These are phyloP conservation scores for Torulaspora quercuum DNA, from an alignment of 805 yeast species.

Conservation along the genomic window DNA sequence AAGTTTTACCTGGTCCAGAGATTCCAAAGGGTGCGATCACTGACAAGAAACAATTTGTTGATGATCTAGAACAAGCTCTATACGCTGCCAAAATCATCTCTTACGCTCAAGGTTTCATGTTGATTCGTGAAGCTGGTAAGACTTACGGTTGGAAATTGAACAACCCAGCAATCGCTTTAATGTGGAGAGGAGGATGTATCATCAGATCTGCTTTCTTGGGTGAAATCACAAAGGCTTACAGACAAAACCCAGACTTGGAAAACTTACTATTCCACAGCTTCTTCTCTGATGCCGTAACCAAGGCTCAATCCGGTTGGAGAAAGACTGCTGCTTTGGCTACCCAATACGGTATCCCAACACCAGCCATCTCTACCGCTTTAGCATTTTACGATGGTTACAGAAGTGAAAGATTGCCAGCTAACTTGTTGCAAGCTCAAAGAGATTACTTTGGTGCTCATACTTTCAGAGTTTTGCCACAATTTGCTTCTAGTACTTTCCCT, in stretches of 20 bases:
- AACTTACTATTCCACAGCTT: constrained; percentile 93
- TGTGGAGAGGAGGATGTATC: constrained; percentile 99
- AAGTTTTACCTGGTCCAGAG: constrained; percentile 73
- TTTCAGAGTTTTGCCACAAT: constrained; percentile 89
- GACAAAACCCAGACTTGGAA: constrained; percentile 88
- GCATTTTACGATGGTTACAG: constrained; percentile 99
- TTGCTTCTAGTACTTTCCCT: constrained; percentile 72
- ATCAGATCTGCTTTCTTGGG: constrained; percentile 97
- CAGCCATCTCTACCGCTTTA: constrained; percentile 95
- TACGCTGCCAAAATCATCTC: constrained; percentile 98
- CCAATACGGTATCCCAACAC: constrained; percentile 89
- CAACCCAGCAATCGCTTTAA: constrained; percentile 96
- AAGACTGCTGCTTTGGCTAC: constrained; percentile 73
- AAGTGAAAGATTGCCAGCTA: constrained; percentile 92
- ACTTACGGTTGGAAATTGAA: constrained; percentile 96
- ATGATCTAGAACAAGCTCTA: constrained; percentile 94
- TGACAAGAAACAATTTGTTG: constrained; percentile 81
- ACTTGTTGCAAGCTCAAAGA: constrained; percentile 98
- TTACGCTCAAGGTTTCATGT: constrained; percentile 99
- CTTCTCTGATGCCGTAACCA: constrained; percentile 85
- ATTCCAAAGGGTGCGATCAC: constrained; percentile 59
- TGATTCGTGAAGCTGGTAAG: constrained; percentile 96
- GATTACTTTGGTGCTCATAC: constrained; percentile 99
- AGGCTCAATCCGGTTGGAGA: constrained; percentile 98
- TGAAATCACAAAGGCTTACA: constrained; percentile 95